Evolutionary conservation across 2,329 filamentous ascomycete genomes (phyloP).

Genomic region (Cladorrhinum sp.): DNA sequence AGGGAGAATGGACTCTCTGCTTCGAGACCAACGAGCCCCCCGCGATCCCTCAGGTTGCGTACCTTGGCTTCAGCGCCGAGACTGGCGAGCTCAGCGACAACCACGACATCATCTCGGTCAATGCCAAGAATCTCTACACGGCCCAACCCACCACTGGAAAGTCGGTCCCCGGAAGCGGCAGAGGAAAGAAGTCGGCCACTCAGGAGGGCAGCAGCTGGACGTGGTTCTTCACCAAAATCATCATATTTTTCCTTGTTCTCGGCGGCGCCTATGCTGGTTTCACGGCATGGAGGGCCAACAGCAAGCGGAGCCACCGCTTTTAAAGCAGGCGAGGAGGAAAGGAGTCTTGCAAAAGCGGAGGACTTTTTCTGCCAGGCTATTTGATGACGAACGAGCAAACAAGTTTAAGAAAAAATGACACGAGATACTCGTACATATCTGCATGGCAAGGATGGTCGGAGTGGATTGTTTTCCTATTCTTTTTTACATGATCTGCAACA

Average conservation of each 20-base stretch:
- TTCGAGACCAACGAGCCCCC: constrained; percentile 72
- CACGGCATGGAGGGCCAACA: constrained; percentile 73
- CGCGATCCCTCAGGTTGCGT: constrained; percentile 73
- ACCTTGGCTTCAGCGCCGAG: constrained; percentile 78
- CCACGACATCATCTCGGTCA: constrained; percentile 89
- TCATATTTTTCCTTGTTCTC: constrained; percentile 68
- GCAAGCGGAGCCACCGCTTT: constrained; percentile 57
- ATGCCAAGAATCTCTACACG: constrained; percentile 84
- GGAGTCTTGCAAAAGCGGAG: neutral
- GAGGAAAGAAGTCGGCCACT: constrained; percentile 33
- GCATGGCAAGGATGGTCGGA: constrained; percentile 18
- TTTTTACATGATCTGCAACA: neutral
- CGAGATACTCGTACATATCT: constrained; percentile 16
- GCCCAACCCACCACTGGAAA: constrained; percentile 43
- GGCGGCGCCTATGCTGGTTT: constrained; percentile 81
- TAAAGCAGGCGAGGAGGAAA: constrained; percentile 30
- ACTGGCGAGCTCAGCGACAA: constrained; percentile 96
- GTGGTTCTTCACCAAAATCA: constrained; percentile 73
- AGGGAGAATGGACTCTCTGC: constrained; percentile 84
- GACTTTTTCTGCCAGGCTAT: neutral
- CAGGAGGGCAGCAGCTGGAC: constrained; percentile 53
- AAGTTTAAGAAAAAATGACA: constrained; percentile 6
- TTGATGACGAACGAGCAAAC: constrained; percentile 15
- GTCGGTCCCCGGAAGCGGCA: constrained; percentile 37
- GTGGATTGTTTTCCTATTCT: constrained; percentile 4